Conservation (phyloP, 2,329 filamentous ascomycete genomes). For the Verticillium zaregamsianum region DNA sequence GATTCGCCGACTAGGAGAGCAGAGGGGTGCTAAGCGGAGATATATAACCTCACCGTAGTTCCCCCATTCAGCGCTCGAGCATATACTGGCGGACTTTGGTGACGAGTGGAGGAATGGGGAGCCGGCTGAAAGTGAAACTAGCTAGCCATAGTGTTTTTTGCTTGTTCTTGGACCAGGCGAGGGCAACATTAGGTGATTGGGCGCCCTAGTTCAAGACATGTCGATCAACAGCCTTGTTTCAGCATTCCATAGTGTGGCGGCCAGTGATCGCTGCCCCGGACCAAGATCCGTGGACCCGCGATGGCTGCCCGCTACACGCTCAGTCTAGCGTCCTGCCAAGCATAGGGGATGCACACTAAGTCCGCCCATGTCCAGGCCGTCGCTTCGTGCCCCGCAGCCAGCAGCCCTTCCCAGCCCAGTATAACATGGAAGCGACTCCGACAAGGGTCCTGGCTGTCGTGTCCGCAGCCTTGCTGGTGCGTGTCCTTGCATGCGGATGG, state of each 20-base stretch:
- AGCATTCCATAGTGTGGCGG: background rate
- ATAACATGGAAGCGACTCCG: background rate
- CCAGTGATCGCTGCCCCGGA: background rate
- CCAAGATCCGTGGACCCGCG: background rate
- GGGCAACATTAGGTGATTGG: background rate
- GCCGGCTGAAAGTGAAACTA: background rate
- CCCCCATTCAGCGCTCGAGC: background rate
- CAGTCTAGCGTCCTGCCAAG: background rate
- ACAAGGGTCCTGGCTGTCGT: background rate
- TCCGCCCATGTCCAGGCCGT: background rate
- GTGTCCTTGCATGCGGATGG: background rate
- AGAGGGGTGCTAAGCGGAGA: background rate
- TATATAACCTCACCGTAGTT: background rate
- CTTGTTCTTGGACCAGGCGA: background rate
- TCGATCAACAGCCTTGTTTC: background rate
- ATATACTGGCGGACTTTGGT: background rate
- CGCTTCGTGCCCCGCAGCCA: conserved; percentile 7
- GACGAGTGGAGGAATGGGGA: background rate
- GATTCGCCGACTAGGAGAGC: background rate
- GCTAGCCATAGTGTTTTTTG: background rate
- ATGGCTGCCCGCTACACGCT: background rate
- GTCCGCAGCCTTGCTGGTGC: background rate
- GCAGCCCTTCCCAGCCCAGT: no score
- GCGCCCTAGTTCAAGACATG: background rate
- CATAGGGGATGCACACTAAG: background rate